Percentiles rank a stretch among this genome's conserved stretches.
Evolutionary conservation across 176 grass and related monocot species (phyloP).

Genomic region (Lolium perenne): DNA sequence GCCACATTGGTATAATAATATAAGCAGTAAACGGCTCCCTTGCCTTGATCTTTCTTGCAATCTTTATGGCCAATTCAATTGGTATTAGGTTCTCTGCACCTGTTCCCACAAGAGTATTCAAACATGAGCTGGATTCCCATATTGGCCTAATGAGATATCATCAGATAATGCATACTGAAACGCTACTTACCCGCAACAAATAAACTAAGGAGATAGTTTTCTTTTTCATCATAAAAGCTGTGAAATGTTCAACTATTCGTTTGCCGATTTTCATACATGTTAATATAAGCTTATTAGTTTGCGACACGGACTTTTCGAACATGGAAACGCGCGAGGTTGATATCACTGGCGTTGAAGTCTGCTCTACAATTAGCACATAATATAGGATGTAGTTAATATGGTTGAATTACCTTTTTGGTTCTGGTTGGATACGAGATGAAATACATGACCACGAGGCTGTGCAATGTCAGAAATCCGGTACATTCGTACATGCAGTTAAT

Average conservation of each 20-base stretch:
- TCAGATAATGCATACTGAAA: not conserved
- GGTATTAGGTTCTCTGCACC: conserved; percentile 93
- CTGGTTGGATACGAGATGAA: no score
- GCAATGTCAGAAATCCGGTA: no score
- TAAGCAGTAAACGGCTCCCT: conserved; percentile 79
- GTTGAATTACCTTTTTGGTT: no score
- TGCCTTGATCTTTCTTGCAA: conserved; percentile 83
- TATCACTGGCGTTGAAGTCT: no score
- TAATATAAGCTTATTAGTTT: conserved; percentile 7
- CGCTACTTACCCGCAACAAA: conserved; percentile 10
- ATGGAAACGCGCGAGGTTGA: not conserved
- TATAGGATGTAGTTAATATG: no score
- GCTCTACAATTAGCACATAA: no score
- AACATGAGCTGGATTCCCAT: conserved; percentile 15
- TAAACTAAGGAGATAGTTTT: not conserved
- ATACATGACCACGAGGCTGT: no score
- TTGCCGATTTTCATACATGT: not conserved
- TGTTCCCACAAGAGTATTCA: conserved; percentile 35
- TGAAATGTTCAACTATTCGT: not conserved
- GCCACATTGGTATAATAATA: conserved; percentile 96
- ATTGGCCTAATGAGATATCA: not conserved
- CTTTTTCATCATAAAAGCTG: not conserved
- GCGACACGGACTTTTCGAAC: not conserved
- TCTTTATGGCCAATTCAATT: conserved; percentile 89
- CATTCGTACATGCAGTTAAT: no score